Evolutionary conservation across 1,284 basidiomycete genomes (phyloP).

Genomic region (Butyriboletus appendiculatus): DNA sequence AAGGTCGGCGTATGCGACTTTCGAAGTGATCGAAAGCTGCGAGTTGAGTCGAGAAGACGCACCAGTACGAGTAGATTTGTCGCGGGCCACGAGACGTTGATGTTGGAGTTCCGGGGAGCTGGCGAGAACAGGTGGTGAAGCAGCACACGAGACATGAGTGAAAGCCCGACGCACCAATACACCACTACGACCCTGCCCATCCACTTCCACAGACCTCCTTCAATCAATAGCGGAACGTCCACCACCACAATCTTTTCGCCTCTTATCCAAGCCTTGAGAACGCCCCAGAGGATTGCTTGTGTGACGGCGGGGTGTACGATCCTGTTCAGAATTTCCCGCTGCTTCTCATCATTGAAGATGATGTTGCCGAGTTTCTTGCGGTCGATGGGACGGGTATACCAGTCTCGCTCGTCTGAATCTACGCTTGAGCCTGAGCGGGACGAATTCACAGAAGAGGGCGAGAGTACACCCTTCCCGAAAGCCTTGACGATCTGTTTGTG

Average conservation of each 20-base stretch:
- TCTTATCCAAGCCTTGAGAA: slow-evolving; percentile 73
- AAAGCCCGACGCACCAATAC: slow-evolving; percentile 65
- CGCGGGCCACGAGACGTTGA: slow-evolving; percentile 73
- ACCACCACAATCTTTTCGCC: slow-evolving; percentile 77
- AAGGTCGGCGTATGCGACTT: slow-evolving; percentile 82
- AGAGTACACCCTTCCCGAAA: slow-evolving; percentile 76
- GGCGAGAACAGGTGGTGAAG: neutral
- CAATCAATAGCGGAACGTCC: slow-evolving; percentile 94
- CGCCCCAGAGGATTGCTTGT: slow-evolving; percentile 69
- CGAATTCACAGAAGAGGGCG: slow-evolving; percentile 25
- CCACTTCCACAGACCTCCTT: slow-evolving; percentile 85
- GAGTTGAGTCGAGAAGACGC: slow-evolving; percentile 77
- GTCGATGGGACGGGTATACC: slow-evolving; percentile 74
- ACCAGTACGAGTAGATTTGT: slow-evolving; percentile 57
- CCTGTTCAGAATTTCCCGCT: slow-evolving; percentile 76
- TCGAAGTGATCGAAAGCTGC: slow-evolving; percentile 80
- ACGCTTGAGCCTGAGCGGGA: neutral
- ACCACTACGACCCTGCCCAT: slow-evolving; percentile 88
- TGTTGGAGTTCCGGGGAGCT: slow-evolving; percentile 80
- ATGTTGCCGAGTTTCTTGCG: slow-evolving; percentile 83
- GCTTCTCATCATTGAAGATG: slow-evolving; percentile 77
- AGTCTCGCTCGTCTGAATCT: slow-evolving; percentile 4
- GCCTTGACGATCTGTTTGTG: slow-evolving; percentile 66
- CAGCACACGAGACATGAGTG: neutral
- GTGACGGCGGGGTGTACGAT: slow-evolving; percentile 93